These are phyloP conservation scores for Pythium diclinum DNA, from an alignment of 352 stramenopile species.

Conservation along the genomic window DNA sequence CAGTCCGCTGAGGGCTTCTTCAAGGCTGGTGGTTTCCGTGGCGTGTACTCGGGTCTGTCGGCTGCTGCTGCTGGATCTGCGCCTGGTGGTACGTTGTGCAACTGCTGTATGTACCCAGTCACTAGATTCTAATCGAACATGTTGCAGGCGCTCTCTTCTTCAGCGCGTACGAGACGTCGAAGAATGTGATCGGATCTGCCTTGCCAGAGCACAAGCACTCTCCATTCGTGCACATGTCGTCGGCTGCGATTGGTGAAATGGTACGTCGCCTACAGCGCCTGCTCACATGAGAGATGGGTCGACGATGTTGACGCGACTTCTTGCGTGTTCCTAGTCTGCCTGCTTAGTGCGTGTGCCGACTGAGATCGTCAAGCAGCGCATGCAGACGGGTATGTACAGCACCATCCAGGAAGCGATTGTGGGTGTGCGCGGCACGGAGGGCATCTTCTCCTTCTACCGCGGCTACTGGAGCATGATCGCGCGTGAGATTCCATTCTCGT, in stretches of 20 bases:
- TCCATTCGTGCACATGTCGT: conserved; percentile 93
- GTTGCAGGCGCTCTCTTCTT: conserved; percentile 83
- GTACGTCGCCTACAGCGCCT: conserved; percentile 28
- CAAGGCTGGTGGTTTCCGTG: conserved; percentile 95
- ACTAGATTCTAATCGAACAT: background rate
- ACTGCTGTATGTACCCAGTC: background rate
- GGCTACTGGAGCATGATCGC: conserved; percentile 98
- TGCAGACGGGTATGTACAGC: conserved; percentile 94
- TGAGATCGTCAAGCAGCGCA: conserved; percentile 99
- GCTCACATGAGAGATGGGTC: background rate
- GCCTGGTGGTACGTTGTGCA: conserved; percentile 65
- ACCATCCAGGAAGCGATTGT: conserved; percentile 65
- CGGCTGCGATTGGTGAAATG: conserved; percentile 94
- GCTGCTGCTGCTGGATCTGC: conserved; percentile 90
- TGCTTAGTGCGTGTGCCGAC: conserved; percentile 98
- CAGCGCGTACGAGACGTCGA: conserved; percentile 89
- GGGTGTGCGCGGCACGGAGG: conserved; percentile 78
- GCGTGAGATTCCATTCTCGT: conserved; percentile 98
- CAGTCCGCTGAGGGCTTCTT: conserved; percentile 96
- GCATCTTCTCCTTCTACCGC: conserved; percentile 91
- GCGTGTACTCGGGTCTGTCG: conserved; percentile 90
- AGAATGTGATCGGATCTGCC: conserved; percentile 59
- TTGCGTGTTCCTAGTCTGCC: conserved; percentile 58
- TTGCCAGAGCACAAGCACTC: conserved; percentile 73
- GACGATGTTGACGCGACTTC: conserved; percentile 10